Base-by-base conservation (phyloP, 768 basidiomycete species). In the Macrolepiota albuminosa region DNA sequence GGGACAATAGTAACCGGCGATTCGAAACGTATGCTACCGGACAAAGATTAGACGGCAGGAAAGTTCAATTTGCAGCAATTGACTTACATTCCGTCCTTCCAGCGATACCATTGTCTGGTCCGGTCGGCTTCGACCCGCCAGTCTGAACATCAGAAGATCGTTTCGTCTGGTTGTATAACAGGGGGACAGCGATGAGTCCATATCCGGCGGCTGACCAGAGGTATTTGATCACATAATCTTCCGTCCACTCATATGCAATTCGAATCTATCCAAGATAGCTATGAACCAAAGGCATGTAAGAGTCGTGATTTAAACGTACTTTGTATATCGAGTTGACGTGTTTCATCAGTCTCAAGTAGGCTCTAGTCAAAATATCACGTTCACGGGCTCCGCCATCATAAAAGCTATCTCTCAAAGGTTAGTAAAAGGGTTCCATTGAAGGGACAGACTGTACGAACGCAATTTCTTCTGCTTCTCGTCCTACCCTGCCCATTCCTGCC, bases 221-320 rank as follows among this genome's bases (percentile, higher is more conserved):
- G 70, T 97, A 98, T 72, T 97, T 97, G 79, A 97, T 94, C 21
- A 97, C 89, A 65, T 93, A 95, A 75, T 97, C 95, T 69, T 97
- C 95, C 0, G 92, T 97, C 95, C 91, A 97, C 74, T 87, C 92
- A 67, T 93, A 95, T 2, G 89, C 89, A 50, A 95, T 92, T 16
- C 93, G 87, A 55, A 93, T 91, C 89, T 92, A 61, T 13, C 33
- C 33, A 33, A 40, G 5, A 47, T 16, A 6, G 39, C 31, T 39
- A 31, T 56, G 42, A 51, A 18, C 50, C n/a, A 21, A 40, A 9
- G 2, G 43, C 26, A 26, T 36, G 48, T 7, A 39, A 45, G 37
- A 54, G 13, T 21, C 37, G 11, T 16, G 55, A 4, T 58, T 40
- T 9, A 50, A 56, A 31, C 75, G 26, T 58, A 86, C 89, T 81